Percentiles rank a stretch among this genome's conserved stretches.
phyloP scores from a whole-genome alignment of 2,329 filamentous ascomycete genomes.

The Botrytis byssoidea region DNA sequence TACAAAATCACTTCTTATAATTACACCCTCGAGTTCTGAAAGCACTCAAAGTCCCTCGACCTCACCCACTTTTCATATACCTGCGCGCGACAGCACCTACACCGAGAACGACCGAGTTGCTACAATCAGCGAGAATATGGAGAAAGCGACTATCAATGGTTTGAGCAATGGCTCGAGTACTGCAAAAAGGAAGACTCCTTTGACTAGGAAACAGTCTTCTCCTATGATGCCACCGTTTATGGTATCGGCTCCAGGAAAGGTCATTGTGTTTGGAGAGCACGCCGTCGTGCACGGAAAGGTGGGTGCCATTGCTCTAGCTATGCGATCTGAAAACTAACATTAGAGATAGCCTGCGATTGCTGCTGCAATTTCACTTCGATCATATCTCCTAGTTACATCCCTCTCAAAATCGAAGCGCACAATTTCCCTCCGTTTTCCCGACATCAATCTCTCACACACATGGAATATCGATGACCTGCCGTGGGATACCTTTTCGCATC shows the following conservation, averaged over 20 bases:
- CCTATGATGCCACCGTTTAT: conserved; percentile 87
- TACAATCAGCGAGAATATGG: conserved; percentile 17
- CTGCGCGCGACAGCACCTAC: conserved; percentile 1
- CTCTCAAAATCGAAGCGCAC: conserved; percentile 89
- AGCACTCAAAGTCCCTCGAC: conserved; percentile 20
- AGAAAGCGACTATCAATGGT: conserved; percentile 26
- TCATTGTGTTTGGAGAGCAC: conserved; percentile 97
- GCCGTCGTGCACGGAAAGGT: conserved; percentile 97
- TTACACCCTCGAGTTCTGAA: conserved; percentile 21
- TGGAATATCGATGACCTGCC: conserved; percentile 94
- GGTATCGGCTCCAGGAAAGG: conserved; percentile 96
- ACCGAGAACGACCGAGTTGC: conserved; percentile 10
- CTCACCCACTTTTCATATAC: conserved; percentile 22
- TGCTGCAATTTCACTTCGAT: conserved; percentile 89
- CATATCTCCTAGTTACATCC: conserved; percentile 93
- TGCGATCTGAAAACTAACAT: not conserved
- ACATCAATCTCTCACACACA: conserved; percentile 83
- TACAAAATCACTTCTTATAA: conserved; percentile 17
- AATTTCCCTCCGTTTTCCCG: conserved; percentile 83
- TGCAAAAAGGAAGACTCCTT: conserved; percentile 15
- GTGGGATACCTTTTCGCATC: conserved; percentile 77
- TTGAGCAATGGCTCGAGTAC: conserved; percentile 26
- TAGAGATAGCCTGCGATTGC: conserved; percentile 75
- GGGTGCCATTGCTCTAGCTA: conserved; percentile 31
- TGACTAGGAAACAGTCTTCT: conserved; percentile 55